A percentile compares a stretch with the other conserved stretches of the same genome.
Conservation (phyloP, 805 yeast genomes). For the Barnettozyma siamensis region DNA sequence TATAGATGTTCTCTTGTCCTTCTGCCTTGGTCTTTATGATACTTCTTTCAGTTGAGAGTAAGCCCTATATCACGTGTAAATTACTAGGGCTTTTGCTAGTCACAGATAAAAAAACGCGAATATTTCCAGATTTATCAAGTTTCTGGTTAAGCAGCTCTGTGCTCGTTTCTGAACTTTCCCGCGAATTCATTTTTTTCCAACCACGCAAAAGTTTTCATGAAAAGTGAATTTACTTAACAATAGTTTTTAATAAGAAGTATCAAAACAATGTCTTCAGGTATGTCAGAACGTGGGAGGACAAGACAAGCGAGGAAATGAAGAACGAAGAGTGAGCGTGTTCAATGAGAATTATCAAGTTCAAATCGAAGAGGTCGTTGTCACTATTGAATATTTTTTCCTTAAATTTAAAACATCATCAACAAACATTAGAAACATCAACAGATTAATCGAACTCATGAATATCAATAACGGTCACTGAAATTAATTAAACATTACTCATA, state of each 20-base stretch:
- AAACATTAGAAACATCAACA: background rate
- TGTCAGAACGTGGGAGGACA: constrained; percentile 9
- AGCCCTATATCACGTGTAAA: constrained; percentile 5
- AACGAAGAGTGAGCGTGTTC: background rate
- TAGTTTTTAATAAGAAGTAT: constrained; percentile 12
- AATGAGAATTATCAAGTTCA: background rate
- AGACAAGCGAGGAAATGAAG: background rate
- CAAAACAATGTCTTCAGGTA: constrained; percentile 27
- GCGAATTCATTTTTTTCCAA: constrained; percentile 11
- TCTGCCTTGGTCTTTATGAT: too few relatives aligned
- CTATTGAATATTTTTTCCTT: background rate
- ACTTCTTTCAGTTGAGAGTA: too few relatives aligned
- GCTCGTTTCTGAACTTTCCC: constrained; percentile 2
- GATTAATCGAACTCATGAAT: background rate
- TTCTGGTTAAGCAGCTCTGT: constrained; percentile 9
- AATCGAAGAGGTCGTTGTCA: too few relatives aligned
- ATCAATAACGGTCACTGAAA: background rate
- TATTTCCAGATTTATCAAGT: background rate
- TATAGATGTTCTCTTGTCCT: too few relatives aligned
- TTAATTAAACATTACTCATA: too few relatives aligned
- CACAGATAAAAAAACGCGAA: background rate
- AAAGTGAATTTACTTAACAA: constrained; percentile 15
- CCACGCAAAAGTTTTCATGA: constrained; percentile 27
- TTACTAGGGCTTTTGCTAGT: constrained; percentile 1
- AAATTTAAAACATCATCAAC: background rate